Base-by-base conservation (phyloP, 1,284 basidiomycete species). In the Xanthoconium separans region DNA sequence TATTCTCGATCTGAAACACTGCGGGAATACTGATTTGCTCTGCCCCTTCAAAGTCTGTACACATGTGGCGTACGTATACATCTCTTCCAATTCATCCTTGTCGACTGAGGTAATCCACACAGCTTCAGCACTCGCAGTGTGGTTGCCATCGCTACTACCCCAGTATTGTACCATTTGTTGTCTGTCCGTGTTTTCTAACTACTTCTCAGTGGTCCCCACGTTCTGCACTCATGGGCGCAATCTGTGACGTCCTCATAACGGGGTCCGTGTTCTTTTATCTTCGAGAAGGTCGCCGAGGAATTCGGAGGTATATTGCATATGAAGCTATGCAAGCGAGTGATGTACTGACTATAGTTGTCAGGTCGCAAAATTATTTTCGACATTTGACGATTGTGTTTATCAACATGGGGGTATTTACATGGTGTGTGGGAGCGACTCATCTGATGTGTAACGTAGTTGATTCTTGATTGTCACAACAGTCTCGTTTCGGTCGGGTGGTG, bases 191-290 rank as follows among this genome's bases (percentile, higher is more conserved):
- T 24, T 6, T 11, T 39, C 11, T 18, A 6, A 48, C 24, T 5
- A n/a, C 2, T 12, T 8, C 11, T 29, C 16, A 59, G 58, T 59
- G 58, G 58, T 59, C 57, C 6, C 51, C 57, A 20, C 46, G 52
- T 15, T 56, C 52, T 0, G 60, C 60, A 6, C n/a, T 62, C 34
- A 10, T 59, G 4, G 46, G 48, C 7, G 61, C 50, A 12, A 44
- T 56, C 3, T 48, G 59, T 34, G 58, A 60, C 18, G 2, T 48
- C n/a, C 22, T 59, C 39, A 59, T 59, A n/a, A 61, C 58, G 0
- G 56, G 57, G 2, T 60, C 61, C 13, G 61, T 62, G 6, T 62
- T 62, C 15, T 61, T 59, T n/a, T 59, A 61, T 29, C 57, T 59
- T 44, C 48, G 60, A 41, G 57, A 41, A 47, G 57, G 58, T 2